Evolutionary conservation across 2,329 filamentous ascomycete species (phyloP).

Genomic region (Alternaria longipes): DNA sequence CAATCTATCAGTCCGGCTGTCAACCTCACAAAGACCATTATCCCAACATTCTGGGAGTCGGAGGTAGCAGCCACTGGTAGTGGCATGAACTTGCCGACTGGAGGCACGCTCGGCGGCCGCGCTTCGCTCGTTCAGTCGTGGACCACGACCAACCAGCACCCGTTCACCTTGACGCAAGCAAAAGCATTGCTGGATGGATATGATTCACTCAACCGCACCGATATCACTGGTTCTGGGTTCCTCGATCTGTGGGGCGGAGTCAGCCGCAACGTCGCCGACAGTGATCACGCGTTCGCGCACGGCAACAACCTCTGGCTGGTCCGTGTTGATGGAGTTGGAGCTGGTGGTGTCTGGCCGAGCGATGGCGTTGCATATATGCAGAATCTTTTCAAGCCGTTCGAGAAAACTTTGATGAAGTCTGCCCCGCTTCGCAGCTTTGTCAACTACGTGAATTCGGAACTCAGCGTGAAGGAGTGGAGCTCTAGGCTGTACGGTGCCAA

Average conservation of each 20-base stretch:
- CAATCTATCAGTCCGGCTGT: constrained; percentile 6
- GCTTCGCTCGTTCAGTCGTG: constrained; percentile 27
- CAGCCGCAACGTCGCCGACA: constrained; percentile 21
- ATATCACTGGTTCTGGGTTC: constrained; percentile 22
- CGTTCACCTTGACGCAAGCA: constrained; percentile 18
- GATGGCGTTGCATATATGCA: constrained; percentile 33
- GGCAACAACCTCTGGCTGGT: constrained; percentile 33
- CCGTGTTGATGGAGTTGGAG: constrained; percentile 28
- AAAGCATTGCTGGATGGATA: constrained; percentile 20
- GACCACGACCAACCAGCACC: constrained; percentile 20
- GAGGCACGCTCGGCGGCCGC: constrained; percentile 25
- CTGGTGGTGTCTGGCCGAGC: constrained; percentile 19
- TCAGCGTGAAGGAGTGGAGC: constrained; percentile 26
- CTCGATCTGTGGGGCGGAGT: constrained; percentile 32
- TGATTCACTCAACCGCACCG: constrained; percentile 23
- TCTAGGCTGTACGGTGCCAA: constrained; percentile 26
- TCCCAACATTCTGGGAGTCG: constrained; percentile 28
- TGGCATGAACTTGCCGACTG: constrained; percentile 24
- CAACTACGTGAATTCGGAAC: constrained; percentile 31
- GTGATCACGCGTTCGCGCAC: constrained; percentile 24
- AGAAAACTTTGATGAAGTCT: constrained; percentile 17
- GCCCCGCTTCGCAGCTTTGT: constrained; percentile 25
- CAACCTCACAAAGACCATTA: constrained; percentile 18
- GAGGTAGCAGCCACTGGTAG: constrained; percentile 16
- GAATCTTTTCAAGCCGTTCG: constrained; percentile 26